Evolutionary conservation across 148 eudicot species (phyloP).

Genomic region (Silene conica): DNA sequence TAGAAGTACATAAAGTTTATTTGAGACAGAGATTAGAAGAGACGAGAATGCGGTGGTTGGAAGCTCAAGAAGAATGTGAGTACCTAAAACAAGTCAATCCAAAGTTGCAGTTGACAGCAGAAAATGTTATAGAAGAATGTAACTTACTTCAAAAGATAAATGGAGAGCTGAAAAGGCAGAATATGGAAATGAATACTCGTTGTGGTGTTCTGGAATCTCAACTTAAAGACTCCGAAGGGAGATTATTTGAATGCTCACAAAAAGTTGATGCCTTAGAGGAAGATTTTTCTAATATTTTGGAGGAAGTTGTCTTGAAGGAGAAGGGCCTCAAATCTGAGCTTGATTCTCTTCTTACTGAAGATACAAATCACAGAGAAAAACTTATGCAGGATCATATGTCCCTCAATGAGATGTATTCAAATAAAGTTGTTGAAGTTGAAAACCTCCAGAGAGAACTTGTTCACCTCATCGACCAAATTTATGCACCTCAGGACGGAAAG

Average conservation of each 20-base stretch:
- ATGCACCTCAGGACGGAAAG: conserved; percentile 34
- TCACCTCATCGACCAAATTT: conserved; percentile 51
- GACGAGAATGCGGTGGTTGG: conserved; percentile 38
- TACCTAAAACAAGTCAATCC: conserved; percentile 51
- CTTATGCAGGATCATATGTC: conserved; percentile 40
- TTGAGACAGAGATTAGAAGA: conserved; percentile 45
- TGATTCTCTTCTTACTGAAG: conserved; percentile 51
- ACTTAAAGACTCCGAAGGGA: conserved; percentile 39
- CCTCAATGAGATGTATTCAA: conserved; percentile 39
- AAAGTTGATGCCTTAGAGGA: conserved; percentile 54
- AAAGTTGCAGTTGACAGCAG: conserved; percentile 48
- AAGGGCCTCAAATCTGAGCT: conserved; percentile 48
- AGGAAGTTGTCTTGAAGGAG: conserved; percentile 56
- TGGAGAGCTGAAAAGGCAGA: conserved; percentile 52
- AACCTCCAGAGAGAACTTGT: conserved; percentile 61
- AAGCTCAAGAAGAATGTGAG: conserved; percentile 63
- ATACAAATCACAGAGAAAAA: conserved; percentile 50
- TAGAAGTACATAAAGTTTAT: conserved; percentile 40
- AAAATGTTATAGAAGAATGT: conserved; percentile 51
- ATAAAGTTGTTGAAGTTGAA: conserved; percentile 56
- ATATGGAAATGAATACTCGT: conserved; percentile 40
- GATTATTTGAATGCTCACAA: conserved; percentile 36
- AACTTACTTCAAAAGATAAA: conserved; percentile 50
- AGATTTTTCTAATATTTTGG: conserved; percentile 42
- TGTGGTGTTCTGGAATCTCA: conserved; percentile 43